Base-by-base conservation (phyloP, 2,329 filamentous ascomycete genomes). In the Thyridium curvatum region DNA sequence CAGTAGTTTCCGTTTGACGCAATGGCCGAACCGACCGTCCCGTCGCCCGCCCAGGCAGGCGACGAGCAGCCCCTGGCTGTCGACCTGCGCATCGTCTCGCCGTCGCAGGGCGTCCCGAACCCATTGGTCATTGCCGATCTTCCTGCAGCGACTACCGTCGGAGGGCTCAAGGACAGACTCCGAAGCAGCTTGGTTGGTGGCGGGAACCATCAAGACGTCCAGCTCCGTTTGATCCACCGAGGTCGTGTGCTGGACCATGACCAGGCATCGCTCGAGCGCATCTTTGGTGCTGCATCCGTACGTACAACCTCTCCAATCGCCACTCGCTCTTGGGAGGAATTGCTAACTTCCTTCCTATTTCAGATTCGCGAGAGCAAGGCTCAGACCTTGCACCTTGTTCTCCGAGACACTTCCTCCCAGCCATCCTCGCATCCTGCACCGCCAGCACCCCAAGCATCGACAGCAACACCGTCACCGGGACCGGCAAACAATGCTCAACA, bases 11-110 rank as follows among this genome's bases (percentile, higher is more conserved):
- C 6, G 10, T 26, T 10, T 26, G 21, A 10, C 21, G 21, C 21
- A 10, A 26, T 26, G 21, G 21, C 21, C 10, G 21, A 26, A 26
- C 21, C 21, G 21, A 26, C 21, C 10, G 21, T 26, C 10, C 21
- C 21, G 21, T 10, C 21, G 10, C 10, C 21, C 21, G 6, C 21
- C 6, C 21, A 26, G 21, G 6, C 21, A 26, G 21, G 21, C 21
- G 21, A 26, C 10, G 21, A 26, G 6, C 21, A 26, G 17, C 42
- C 49, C 21, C 60, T 64, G 38, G 60, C 61, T 29, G 69, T 80
- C 55, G 77, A 71, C 41, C 63, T 82, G 37, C 69, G 77, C 44
- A 62, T 82, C 42, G 53, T 82, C 31, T 82, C 77, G 18, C 44
- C 42, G 4, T 40, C 44, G 3, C 32, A 26, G 13, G 44, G 46